Percentiles rank a stretch among this genome's conserved stretches.
These are phyloP conservation scores for Plantago elongata DNA, from an alignment of 257 asterid species.

Conservation along the genomic window DNA sequence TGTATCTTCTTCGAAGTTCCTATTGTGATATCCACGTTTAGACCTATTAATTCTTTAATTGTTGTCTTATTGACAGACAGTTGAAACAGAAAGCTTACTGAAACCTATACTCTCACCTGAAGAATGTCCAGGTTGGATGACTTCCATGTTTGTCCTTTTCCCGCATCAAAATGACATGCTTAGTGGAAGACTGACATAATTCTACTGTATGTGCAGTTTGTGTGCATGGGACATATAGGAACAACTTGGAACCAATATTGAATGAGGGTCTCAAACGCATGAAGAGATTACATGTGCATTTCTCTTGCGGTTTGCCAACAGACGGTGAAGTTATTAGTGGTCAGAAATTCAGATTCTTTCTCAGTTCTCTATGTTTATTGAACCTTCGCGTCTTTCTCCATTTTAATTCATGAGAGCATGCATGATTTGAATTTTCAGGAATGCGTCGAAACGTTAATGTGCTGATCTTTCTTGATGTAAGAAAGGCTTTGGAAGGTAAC, in stretches of 20 bases:
- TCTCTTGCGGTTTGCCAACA: constrained; percentile 86
- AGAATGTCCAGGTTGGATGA: constrained; percentile 60
- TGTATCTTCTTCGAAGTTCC: no score
- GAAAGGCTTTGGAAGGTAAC: constrained; percentile 86
- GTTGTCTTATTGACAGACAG: constrained; percentile 43
- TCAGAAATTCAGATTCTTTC: constrained; percentile 25
- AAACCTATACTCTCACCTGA: constrained; percentile 72
- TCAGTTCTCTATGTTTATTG: no score
- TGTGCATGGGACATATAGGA: constrained; percentile 90
- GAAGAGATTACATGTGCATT: constrained; percentile 89
- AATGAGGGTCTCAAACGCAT: constrained; percentile 83
- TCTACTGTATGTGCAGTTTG: constrained; percentile 50
- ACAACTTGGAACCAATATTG: constrained; percentile 65
- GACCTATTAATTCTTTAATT: constrained; percentile 3
- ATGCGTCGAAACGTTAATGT: constrained; percentile 71
- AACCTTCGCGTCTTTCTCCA: no score
- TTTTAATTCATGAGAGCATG: neutral
- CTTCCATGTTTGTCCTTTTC: constrained; percentile 2
- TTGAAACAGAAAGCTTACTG: constrained; percentile 79
- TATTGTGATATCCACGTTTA: neutral
- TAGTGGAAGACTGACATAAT: neutral
- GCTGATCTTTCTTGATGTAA: constrained; percentile 71
- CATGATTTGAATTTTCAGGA: constrained; percentile 40
- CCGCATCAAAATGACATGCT: neutral
- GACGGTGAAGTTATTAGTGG: constrained; percentile 88